Base-by-base conservation (phyloP, 768 basidiomycete genomes). In the Calocybe cyanea region DNA sequence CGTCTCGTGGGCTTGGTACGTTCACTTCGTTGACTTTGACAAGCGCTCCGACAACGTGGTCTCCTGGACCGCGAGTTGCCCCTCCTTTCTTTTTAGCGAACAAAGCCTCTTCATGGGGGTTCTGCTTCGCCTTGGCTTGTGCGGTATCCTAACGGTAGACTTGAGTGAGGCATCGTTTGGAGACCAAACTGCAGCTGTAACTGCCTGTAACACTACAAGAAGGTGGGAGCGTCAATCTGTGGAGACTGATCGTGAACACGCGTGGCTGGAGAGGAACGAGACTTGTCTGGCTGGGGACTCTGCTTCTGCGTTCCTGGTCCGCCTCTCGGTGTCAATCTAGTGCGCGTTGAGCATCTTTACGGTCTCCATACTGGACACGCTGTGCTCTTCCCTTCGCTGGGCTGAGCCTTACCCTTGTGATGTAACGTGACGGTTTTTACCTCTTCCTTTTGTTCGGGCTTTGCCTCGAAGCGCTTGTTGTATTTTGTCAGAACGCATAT, bases 1-100 rank as follows among this genome's bases (percentile, higher is more conserved):
- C 95, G 50, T 96, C 93, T 64, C 94, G 95, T 83, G 95, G 95
- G 80, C 83, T 99, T 64, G 96, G 96, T 98, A 87, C 76, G 95
- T 92, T 62, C 62, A 75, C 58, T 64, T 67, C 61, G 92, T 91
- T 62, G 64, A 72, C 57, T 64, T 61, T 57, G 46, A 49, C 70
- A 73, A 74, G 78, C 73, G 77, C 76, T 75, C 54, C 57, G 61
- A 57, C 52, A 45, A 53, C 56, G 58, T 63, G 59, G 48, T 51
- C 53, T 33, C 37, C 53, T 42, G 49, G 56, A 55, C 57, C 52
- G 42, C 47, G 54, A 32, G 51, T 56, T 36, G 15, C 31, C 46
- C 56, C 53, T 53, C 56, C 57, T 30, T 43, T 30, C 19, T 31
- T 48, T 48, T 30, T 54, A 55, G 54, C 54, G 54, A 50, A 49